phyloP scores from a whole-genome alignment of 2,329 filamentous ascomycete genomes.

The Thelonectria olida region DNA sequence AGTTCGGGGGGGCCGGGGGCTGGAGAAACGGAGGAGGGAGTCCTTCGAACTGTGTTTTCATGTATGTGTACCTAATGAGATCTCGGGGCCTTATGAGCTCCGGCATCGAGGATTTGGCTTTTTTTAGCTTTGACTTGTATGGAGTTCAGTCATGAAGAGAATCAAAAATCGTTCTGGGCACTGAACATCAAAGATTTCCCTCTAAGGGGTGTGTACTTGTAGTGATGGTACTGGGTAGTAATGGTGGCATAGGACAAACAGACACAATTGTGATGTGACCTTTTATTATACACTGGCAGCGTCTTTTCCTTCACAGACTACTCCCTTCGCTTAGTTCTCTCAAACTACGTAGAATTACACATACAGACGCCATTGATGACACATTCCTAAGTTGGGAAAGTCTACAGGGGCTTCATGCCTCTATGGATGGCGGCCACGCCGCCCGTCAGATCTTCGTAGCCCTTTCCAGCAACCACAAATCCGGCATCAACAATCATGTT shows the following conservation, averaged over 20 bases:
- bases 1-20: constrained; percentile 29
- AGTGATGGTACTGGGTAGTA: constrained; percentile 19
- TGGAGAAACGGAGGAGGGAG: constrained; percentile 35
- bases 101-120: constrained; percentile 42
- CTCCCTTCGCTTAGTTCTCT: constrained; percentile 16
- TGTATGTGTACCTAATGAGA: constrained; percentile 52
- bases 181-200: constrained; percentile 27
- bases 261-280: constrained; percentile 29
- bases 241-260: background rate
- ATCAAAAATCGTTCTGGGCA: constrained; percentile 41
- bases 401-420: constrained; percentile 80
- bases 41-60: constrained; percentile 38
- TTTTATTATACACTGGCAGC: constrained; percentile 37
- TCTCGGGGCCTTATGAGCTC: constrained; percentile 40
- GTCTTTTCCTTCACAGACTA: constrained; percentile 19
- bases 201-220: background rate
- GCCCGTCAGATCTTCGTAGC: constrained; percentile 90
- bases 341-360: constrained; percentile 36
- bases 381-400: constrained; percentile 1
- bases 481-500: constrained; percentile 86
- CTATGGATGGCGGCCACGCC: constrained; percentile 97
- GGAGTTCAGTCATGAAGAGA: constrained; percentile 45
- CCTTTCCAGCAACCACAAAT: constrained; percentile 82
- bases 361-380: too few species aligned
- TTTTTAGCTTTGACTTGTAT: constrained; percentile 44